phyloP scores from a whole-genome alignment of 805 yeast species.

The Sporopachydermia quercuum region DNA sequence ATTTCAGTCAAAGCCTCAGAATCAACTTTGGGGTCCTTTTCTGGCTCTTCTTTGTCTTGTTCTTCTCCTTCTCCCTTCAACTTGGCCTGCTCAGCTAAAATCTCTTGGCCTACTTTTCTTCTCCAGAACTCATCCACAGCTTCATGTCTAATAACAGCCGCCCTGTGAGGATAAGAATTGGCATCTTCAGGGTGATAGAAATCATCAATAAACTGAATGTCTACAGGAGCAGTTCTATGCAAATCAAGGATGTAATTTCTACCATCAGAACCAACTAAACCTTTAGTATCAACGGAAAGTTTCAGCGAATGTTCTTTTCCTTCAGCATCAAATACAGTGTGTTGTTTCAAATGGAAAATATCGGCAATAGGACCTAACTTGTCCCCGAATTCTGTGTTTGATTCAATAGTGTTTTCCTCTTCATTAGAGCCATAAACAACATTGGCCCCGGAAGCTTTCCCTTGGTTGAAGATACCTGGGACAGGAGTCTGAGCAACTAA shows the following conservation, averaged over 20 bases:
- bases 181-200: slow-evolving; percentile 29
- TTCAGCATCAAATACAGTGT: slow-evolving; percentile 34
- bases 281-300: slow-evolving; percentile 71
- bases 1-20: slow-evolving; percentile 30
- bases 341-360: slow-evolving; percentile 65
- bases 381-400: slow-evolving; percentile 37
- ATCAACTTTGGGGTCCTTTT: slow-evolving; percentile 7
- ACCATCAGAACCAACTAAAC: slow-evolving; percentile 72
- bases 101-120: slow-evolving; percentile 38
- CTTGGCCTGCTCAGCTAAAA: slow-evolving; percentile 35
- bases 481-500: slow-evolving; percentile 89
- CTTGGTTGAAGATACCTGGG: slow-evolving; percentile 63
- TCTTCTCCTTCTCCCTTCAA: slow-evolving; percentile 25
- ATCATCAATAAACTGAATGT: slow-evolving; percentile 58
- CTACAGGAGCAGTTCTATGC: slow-evolving; percentile 73
- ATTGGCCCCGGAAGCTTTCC: slow-evolving; percentile 25
- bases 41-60: slow-evolving; percentile 7
- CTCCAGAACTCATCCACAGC: slow-evolving; percentile 88
- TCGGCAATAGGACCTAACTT: slow-evolving; percentile 50
- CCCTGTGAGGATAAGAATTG: slow-evolving; percentile 67
- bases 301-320: slow-evolving; percentile 31
- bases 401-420: slow-evolving; percentile 33
- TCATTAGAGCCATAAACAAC: slow-evolving; percentile 69
- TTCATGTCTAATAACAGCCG: slow-evolving; percentile 68
- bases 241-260: slow-evolving; percentile 76